A percentile compares a stretch with the other conserved stretches of the same genome.
Evolutionary conservation across 2,329 filamentous ascomycete genomes (phyloP).

Genomic region (Ophiostoma quercus): DNA sequence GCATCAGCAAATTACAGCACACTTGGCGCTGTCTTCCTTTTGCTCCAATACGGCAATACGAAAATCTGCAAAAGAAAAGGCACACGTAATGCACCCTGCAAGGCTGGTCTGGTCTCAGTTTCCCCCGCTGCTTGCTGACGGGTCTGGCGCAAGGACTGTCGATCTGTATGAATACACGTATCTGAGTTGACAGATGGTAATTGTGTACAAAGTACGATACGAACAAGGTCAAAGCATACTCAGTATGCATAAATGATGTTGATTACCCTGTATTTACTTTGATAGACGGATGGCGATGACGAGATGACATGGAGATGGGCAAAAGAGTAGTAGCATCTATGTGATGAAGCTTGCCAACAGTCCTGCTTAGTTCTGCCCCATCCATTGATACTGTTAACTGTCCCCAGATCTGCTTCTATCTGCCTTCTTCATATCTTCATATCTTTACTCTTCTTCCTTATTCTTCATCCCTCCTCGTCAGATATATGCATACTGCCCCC

Average conservation of each 20-base stretch:
- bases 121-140: neutral
- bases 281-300: neutral
- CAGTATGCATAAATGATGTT: neutral
- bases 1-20: conserved; percentile 3
- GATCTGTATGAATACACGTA: neutral
- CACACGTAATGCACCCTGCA: conserved; percentile 5
- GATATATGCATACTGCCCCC: neutral
- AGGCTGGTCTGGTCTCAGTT: neutral
- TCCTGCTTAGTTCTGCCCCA: neutral
- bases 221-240: neutral
- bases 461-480: neutral
- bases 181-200: neutral
- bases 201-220: no score
- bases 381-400: neutral
- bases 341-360: neutral
- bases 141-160: neutral
- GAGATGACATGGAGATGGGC: neutral
- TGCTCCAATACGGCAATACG: neutral
- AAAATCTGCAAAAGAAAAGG: neutral
- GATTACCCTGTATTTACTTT: neutral
- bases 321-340: neutral
- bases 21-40: neutral
- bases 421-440: neutral
- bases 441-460: no score
- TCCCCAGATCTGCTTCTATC: neutral